Evolutionary conservation across 1,139 yeast genomes (phyloP).

Genomic region (Martiniozyma asiatica): DNA sequence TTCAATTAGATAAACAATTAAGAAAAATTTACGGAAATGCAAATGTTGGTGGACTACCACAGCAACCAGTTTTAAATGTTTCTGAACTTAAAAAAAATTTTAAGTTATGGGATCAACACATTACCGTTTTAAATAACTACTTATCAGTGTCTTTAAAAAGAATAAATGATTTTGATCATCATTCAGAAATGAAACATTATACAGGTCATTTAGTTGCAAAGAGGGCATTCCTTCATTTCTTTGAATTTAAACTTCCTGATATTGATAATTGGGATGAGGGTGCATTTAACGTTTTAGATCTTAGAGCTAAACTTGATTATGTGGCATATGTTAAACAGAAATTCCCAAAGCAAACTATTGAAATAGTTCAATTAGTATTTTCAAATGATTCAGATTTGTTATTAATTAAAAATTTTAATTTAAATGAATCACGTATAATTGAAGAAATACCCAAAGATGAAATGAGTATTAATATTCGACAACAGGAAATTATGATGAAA

Average conservation of each 20-base stretch:
- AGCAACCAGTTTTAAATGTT: slow-evolving; percentile 53
- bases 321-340: slow-evolving; percentile 13
- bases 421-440: slow-evolving; percentile 9
- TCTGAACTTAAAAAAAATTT: slow-evolving; percentile 27
- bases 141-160: no score
- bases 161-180: no score
- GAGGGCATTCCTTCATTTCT: slow-evolving; percentile 16
- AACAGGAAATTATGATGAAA: slow-evolving; percentile 16
- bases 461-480: slow-evolving; percentile 12
- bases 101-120: slow-evolving; percentile 21
- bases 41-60: slow-evolving; percentile 26
- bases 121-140: slow-evolving; percentile 18
- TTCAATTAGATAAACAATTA: slow-evolving; percentile 15
- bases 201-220: slow-evolving; percentile 6
- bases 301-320: slow-evolving; percentile 10
- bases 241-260: slow-evolving; percentile 15
- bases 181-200: no score
- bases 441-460: slow-evolving; percentile 16
- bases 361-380: slow-evolving; percentile 12
- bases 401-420: slow-evolving; percentile 10
- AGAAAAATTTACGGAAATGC: no score
- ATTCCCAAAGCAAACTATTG: slow-evolving; percentile 13
- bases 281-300: slow-evolving; percentile 8
- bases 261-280: slow-evolving; percentile 3
- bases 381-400: slow-evolving; percentile 14